These are phyloP conservation scores for Epichloe glyceriae DNA, from an alignment of 2,329 filamentous ascomycete species.

Conservation along the genomic window DNA sequence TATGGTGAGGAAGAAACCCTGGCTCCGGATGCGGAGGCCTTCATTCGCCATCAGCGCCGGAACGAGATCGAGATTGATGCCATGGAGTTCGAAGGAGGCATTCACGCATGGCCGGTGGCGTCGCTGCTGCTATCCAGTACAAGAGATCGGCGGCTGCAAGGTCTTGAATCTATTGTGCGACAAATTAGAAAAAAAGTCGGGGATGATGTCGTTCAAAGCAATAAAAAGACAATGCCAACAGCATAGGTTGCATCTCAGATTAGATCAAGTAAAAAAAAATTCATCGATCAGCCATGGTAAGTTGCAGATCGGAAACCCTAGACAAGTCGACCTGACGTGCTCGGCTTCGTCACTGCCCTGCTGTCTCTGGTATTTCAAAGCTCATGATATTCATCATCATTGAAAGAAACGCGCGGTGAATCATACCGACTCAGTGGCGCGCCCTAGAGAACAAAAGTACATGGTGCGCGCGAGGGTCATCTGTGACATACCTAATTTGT, in stretches of 20 bases:
- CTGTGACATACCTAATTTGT: background rate
- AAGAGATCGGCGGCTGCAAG: slow-evolving; percentile 36
- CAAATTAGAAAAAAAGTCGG: slow-evolving; percentile 23
- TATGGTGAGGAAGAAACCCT: slow-evolving; percentile 72
- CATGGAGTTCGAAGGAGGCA: slow-evolving; percentile 49
- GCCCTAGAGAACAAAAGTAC: background rate
- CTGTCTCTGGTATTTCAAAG: slow-evolving; percentile 20
- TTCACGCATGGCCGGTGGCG: slow-evolving; percentile 77
- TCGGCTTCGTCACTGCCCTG: slow-evolving; percentile 36
- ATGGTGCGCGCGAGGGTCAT: background rate
- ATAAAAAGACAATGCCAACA: slow-evolving; percentile 6
- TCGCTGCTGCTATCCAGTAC: slow-evolving; percentile 41
- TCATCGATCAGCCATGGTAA: slow-evolving; percentile 18
- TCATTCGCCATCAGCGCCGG: slow-evolving; percentile 42
- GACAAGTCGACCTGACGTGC: slow-evolving; percentile 13
- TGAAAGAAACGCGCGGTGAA: slow-evolving; percentile 1
- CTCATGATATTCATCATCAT: slow-evolving; percentile 30
- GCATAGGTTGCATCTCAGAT: slow-evolving; percentile 33
- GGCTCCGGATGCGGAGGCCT: slow-evolving; percentile 50
- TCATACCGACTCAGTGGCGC: background rate
- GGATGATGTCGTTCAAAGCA: slow-evolving; percentile 9
- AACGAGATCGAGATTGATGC: slow-evolving; percentile 41
- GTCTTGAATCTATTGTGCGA: slow-evolving; percentile 30
- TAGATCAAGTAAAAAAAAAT: slow-evolving; percentile 46
- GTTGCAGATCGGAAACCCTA: slow-evolving; percentile 31